Conservation (phyloP, 2,329 filamentous ascomycete genomes). For the Trichoderma simmonsii region DNA sequence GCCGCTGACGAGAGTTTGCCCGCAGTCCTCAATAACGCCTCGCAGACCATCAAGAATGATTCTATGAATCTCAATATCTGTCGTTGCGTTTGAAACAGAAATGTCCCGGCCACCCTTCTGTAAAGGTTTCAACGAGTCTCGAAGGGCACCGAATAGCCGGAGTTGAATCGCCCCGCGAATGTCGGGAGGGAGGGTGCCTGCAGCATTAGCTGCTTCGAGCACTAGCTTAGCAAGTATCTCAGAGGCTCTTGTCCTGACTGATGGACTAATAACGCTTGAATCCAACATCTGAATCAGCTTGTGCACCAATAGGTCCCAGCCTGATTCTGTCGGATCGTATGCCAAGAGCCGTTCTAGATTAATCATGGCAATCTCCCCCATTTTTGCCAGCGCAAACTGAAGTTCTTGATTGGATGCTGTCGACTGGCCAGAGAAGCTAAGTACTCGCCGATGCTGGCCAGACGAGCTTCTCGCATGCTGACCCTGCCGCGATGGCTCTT, state of each 20-base stretch:
- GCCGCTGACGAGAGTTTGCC: conserved; percentile 75
- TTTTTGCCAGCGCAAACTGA: conserved; percentile 67
- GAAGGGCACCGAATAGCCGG: conserved; percentile 66
- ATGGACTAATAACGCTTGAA: conserved; percentile 45
- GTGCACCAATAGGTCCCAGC: conserved; percentile 67
- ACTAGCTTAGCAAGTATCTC: conserved; percentile 60
- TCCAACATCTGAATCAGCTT: conserved; percentile 53
- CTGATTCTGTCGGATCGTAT: conserved; percentile 63
- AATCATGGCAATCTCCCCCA: conserved; percentile 68
- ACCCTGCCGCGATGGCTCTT: conserved; percentile 21
- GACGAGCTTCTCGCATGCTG: conserved; percentile 37
- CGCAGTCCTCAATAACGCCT: conserved; percentile 80
- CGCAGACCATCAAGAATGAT: conserved; percentile 77
- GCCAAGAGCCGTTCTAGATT: conserved; percentile 73
- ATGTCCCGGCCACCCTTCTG: conserved; percentile 51
- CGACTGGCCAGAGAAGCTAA: conserved; percentile 46
- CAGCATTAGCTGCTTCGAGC: conserved; percentile 56
- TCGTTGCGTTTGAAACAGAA: conserved; percentile 57
- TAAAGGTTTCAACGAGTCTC: conserved; percentile 54
- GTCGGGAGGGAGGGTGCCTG: conserved; percentile 50
- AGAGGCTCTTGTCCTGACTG: conserved; percentile 58
- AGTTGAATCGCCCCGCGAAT: conserved; percentile 62
- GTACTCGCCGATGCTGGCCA: conserved; percentile 43
- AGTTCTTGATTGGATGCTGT: conserved; percentile 58
- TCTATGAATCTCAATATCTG: conserved; percentile 76